These are phyloP conservation scores for Exutisphaerella laricina DNA, from an alignment of 2,329 filamentous ascomycete genomes.

Conservation along the genomic window DNA sequence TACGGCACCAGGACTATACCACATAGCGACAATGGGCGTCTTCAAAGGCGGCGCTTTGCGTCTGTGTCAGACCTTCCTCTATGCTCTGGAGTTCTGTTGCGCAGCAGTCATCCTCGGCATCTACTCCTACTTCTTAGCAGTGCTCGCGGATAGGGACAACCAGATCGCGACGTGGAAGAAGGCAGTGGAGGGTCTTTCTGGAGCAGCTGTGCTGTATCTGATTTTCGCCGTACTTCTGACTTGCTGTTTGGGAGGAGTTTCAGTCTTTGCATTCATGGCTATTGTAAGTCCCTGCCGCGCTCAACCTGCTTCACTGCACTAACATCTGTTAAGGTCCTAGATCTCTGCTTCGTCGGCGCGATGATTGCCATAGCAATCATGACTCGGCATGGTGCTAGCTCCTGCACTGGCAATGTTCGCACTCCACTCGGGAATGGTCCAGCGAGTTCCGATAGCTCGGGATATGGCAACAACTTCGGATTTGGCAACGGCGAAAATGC, in stretches of 20 bases:
- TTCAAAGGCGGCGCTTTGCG: conserved; percentile 59
- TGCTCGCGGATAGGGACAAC: conserved; percentile 60
- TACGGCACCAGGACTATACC: too few relatives aligned
- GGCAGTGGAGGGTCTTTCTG: conserved; percentile 59
- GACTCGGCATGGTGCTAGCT: conserved; percentile 62
- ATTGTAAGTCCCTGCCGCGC: conserved; percentile 38
- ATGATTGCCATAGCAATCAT: conserved; percentile 79
- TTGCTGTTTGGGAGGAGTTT: conserved; percentile 70
- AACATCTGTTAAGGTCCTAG: conserved; percentile 48
- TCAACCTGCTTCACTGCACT: background rate
- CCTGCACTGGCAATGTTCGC: conserved; percentile 57
- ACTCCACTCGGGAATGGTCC: conserved; percentile 60
- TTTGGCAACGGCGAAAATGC: conserved; percentile 35
- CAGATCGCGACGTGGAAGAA: conserved; percentile 60
- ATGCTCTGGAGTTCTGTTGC: conserved; percentile 67
- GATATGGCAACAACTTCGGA: conserved; percentile 44
- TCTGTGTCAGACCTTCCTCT: conserved; percentile 62
- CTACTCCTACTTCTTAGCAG: conserved; percentile 76
- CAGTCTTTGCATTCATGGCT: conserved; percentile 65
- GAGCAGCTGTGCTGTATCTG: conserved; percentile 68
- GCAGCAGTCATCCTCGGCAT: conserved; percentile 61
- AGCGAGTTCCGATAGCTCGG: conserved; percentile 45
- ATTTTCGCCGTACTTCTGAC: conserved; percentile 67
- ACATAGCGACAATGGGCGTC: conserved; percentile 29
- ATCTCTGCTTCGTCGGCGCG: conserved; percentile 66